Evolutionary conservation across 2,329 filamentous ascomycete species (phyloP).

Genomic region (Juglanconis juglandina): DNA sequence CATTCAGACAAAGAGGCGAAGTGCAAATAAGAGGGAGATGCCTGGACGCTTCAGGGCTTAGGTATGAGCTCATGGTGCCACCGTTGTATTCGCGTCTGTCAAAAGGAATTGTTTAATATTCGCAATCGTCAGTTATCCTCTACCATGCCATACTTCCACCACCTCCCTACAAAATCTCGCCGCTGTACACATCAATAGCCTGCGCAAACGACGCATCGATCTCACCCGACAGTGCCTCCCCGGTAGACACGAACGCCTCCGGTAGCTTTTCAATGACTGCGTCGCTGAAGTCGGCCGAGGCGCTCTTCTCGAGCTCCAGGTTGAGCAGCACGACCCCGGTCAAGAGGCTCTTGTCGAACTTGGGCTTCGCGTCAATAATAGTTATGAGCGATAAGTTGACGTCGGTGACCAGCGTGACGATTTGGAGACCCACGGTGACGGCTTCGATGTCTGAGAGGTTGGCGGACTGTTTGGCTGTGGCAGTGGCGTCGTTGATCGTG

Average conservation of each 20-base stretch:
- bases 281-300: slow-evolving; percentile 35
- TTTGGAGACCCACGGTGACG: slow-evolving; percentile 35
- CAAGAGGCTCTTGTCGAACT: slow-evolving; percentile 42
- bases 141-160: neutral
- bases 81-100: too few relatives aligned
- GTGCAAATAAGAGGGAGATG: neutral
- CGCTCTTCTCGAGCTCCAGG: slow-evolving; percentile 37
- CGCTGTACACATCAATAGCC: slow-evolving; percentile 32
- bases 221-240: slow-evolving; percentile 32
- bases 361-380: slow-evolving; percentile 38
- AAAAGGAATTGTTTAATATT: too few relatives aligned
- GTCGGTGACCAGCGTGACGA: slow-evolving; percentile 31
- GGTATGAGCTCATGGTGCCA: too few relatives aligned
- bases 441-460: slow-evolving; percentile 36
- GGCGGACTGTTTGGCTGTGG: slow-evolving; percentile 34
- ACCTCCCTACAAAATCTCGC: neutral
- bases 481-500: slow-evolving; percentile 37
- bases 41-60: too few relatives aligned
- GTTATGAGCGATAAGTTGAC: slow-evolving; percentile 37
- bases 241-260: slow-evolving; percentile 27
- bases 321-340: slow-evolving; percentile 41
- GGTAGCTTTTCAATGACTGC: slow-evolving; percentile 41
- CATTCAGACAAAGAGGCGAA: neutral
- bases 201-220: slow-evolving; percentile 37
- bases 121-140: neutral